A percentile compares a stretch with the other conserved stretches of the same genome.
Conservation (phyloP, 495 filamentous ascomycete species). For the Neurospora discreta region DNA sequence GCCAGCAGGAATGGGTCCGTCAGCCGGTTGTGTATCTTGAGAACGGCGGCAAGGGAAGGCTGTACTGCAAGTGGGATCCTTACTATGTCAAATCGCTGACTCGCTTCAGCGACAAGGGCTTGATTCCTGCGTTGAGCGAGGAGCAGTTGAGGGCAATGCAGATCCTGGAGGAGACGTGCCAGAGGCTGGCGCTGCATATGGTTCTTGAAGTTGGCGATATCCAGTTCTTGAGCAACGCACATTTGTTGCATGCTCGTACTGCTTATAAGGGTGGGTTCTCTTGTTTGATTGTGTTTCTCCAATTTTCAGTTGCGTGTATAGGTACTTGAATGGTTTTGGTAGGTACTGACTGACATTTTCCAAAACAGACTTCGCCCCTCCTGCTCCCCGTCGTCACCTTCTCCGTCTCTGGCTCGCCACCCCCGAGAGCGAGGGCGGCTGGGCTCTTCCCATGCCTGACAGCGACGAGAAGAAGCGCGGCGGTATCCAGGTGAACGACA, state of each 20-base stretch:
- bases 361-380: slow-evolving; percentile 45
- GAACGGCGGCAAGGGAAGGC: slow-evolving; percentile 28
- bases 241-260: slow-evolving; percentile 60
- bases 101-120: slow-evolving; percentile 52
- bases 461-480: slow-evolving; percentile 73
- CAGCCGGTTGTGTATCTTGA: slow-evolving; percentile 66
- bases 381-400: slow-evolving; percentile 54
- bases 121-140: slow-evolving; percentile 54
- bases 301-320: too few relatives aligned
- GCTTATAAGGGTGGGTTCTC: slow-evolving; percentile 37
- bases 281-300: background rate
- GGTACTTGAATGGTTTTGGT: background rate
- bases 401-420: slow-evolving; percentile 77
- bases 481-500: slow-evolving; percentile 78
- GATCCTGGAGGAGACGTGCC: slow-evolving; percentile 57
- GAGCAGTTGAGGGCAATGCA: slow-evolving; percentile 53
- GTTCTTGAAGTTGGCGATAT: slow-evolving; percentile 70
- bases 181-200: slow-evolving; percentile 60
- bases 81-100: slow-evolving; percentile 61
- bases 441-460: slow-evolving; percentile 75
- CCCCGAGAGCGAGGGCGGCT: slow-evolving; percentile 73
- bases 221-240: slow-evolving; percentile 61
- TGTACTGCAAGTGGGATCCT: slow-evolving; percentile 63
- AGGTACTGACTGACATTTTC: slow-evolving; percentile 8
- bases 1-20: slow-evolving; percentile 66